Conservation (phyloP, 2,329 filamentous ascomycete species). For the Fusarium buxicola region DNA sequence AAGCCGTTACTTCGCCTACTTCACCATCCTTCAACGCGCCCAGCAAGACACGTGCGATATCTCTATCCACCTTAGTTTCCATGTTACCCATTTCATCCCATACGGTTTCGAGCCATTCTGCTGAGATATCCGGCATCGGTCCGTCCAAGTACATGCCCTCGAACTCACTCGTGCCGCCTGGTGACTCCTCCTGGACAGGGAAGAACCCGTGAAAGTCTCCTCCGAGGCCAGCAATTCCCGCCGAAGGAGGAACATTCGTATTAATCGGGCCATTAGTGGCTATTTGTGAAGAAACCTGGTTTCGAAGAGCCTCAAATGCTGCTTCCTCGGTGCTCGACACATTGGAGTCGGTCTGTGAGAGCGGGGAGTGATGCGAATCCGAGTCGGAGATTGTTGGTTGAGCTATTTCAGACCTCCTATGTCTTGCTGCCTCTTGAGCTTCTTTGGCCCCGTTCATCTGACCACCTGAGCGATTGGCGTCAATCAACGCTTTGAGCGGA, state of each 20-base stretch:
- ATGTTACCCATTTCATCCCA: constrained; percentile 49
- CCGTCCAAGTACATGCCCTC: constrained; percentile 47
- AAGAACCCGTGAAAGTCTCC: constrained; percentile 51
- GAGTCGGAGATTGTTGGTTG: constrained; percentile 16
- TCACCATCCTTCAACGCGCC: constrained; percentile 52
- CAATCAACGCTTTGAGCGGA: constrained; percentile 50
- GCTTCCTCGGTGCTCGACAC: constrained; percentile 30
- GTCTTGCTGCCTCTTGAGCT: neutral
- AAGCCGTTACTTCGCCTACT: constrained; percentile 27
- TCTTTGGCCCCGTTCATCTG: neutral
- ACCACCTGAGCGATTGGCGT: constrained; percentile 35
- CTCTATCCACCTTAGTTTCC: constrained; percentile 49
- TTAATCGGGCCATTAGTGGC: constrained; percentile 17
- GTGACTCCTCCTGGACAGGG: constrained; percentile 43
- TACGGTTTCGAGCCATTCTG: constrained; percentile 54
- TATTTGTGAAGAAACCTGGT: constrained; percentile 25
- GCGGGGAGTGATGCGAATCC: constrained; percentile 33
- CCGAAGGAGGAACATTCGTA: constrained; percentile 39
- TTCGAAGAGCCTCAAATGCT: constrained; percentile 22
- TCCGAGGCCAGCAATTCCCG: constrained; percentile 48
- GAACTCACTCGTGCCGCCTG: constrained; percentile 37
- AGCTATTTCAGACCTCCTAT: neutral
- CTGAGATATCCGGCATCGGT: constrained; percentile 43
- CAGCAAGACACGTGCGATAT: constrained; percentile 54
- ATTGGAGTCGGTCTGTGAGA: constrained; percentile 34